A percentile compares a stretch with the other conserved stretches of the same genome.
phyloP scores from a whole-genome alignment of 176 grass and related monocot species.

The Ensete ventricosum region DNA sequence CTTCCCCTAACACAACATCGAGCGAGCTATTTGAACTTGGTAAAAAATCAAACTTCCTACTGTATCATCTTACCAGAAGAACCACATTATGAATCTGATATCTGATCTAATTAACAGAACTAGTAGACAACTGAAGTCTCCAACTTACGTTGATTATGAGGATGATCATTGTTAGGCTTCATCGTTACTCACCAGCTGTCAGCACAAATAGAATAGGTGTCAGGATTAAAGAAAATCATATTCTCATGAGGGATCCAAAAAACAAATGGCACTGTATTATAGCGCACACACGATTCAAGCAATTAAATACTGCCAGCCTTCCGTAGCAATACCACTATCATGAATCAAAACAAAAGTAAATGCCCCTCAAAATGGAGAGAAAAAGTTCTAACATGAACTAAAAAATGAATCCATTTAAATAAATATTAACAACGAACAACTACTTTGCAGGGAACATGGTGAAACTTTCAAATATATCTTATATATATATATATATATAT shows the following conservation, averaged over 20 bases:
- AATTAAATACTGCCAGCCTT: too few relatives aligned
- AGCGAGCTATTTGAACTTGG: too few relatives aligned
- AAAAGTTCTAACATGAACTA: neutral
- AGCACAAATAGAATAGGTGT: conserved; percentile 17
- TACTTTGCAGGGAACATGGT: neutral
- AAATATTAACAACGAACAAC: neutral
- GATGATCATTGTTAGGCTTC: conserved; percentile 37
- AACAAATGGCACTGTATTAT: neutral
- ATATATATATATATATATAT: neutral
- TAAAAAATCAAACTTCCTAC: too few relatives aligned
- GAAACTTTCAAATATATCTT: neutral
- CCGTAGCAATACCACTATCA: too few relatives aligned
- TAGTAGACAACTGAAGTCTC: neutral
- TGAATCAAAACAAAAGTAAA: neutral
- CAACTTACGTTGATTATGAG: conserved; percentile 15
- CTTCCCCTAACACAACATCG: too few relatives aligned
- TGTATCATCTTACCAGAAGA: too few relatives aligned
- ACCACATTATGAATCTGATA: too few relatives aligned
- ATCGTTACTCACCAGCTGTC: conserved; percentile 59
- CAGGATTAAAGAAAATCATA: neutral
- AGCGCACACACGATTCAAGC: neutral
- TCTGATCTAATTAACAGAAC: neutral
- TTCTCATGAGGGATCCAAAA: too few relatives aligned
- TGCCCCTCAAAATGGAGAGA: neutral
- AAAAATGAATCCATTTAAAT: neutral